Percentiles rank a stretch among this genome's conserved stretches.
Conservation (phyloP, 495 filamentous ascomycete genomes). For the Neurospora hispaniola region DNA sequence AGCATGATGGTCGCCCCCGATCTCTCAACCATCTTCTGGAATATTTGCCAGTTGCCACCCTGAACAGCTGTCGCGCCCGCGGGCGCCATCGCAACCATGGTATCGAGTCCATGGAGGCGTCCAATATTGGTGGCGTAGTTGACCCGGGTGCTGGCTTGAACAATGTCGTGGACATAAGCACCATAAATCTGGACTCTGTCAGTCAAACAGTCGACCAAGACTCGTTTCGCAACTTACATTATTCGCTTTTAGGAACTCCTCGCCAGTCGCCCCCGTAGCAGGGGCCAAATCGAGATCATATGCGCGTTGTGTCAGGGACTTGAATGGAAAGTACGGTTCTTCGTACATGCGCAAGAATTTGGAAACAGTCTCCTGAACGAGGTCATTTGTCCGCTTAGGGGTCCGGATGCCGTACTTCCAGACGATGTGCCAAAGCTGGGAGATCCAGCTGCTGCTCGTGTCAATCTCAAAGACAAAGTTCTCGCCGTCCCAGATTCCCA, state of each 20-base stretch:
- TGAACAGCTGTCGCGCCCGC: conserved; percentile 69
- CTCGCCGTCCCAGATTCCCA: conserved; percentile 83
- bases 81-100: conserved; percentile 79
- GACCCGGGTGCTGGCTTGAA: conserved; percentile 86
- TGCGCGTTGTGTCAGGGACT: conserved; percentile 55
- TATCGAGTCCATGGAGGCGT: conserved; percentile 77
- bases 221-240: conserved; percentile 24
- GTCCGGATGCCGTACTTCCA: conserved; percentile 72
- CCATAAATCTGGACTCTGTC: conserved; percentile 40
- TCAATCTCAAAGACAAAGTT: conserved; percentile 55
- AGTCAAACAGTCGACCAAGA: background rate
- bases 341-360: conserved; percentile 78
- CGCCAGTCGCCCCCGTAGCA: conserved; percentile 58
- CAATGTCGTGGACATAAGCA: conserved; percentile 66
- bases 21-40: conserved; percentile 62
- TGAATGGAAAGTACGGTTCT: conserved; percentile 71
- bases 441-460: conserved; percentile 42
- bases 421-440: conserved; percentile 70
- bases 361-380: conserved; percentile 61
- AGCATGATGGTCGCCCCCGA: conserved; percentile 50
- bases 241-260: conserved; percentile 58
- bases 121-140: conserved; percentile 90
- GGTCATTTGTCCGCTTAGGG: conserved; percentile 58
- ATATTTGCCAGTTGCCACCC: conserved; percentile 95
- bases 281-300: conserved; percentile 53